These are phyloP conservation scores for Lizonia empirigonia DNA, from an alignment of 2,329 filamentous ascomycete genomes.

Conservation along the genomic window DNA sequence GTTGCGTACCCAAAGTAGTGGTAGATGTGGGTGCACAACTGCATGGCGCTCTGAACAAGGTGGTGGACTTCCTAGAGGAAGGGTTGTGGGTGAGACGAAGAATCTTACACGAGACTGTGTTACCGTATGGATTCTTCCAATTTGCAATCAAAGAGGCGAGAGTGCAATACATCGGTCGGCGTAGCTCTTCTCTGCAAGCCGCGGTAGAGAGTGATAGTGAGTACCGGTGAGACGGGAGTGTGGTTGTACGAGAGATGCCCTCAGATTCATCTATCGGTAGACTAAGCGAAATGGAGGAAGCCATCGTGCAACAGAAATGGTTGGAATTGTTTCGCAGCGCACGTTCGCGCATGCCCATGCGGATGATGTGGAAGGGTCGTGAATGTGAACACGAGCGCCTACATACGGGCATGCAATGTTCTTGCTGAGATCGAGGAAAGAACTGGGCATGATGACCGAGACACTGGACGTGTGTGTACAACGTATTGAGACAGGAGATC, in stretches of 20 bases:
- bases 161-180: neutral
- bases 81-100: slow-evolving; percentile 12
- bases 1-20: slow-evolving; percentile 5
- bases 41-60: slow-evolving; percentile 20
- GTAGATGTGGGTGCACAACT: slow-evolving; percentile 14
- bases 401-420: slow-evolving; percentile 22
- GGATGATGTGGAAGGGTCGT: slow-evolving; percentile 14
- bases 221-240: neutral
- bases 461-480: slow-evolving; percentile 3
- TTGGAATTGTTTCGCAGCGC: slow-evolving; percentile 5
- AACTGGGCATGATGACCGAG: slow-evolving; percentile 6
- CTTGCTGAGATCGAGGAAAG: slow-evolving; percentile 16
- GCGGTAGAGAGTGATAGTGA: neutral
- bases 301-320: slow-evolving; percentile 8
- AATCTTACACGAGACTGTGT: slow-evolving; percentile 12
- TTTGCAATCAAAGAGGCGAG: slow-evolving; percentile 6
- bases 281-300: slow-evolving; percentile 6
- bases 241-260: slow-evolving; percentile 9
- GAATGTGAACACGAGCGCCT: slow-evolving; percentile 17
- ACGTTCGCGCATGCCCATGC: slow-evolving; percentile 22
- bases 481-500: slow-evolving; percentile 6
- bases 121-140: slow-evolving; percentile 9
- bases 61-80: slow-evolving; percentile 1
- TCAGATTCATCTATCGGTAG: slow-evolving; percentile 2
- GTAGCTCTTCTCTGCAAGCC: neutral